A percentile compares a stretch with the other conserved stretches of the same genome.
These are phyloP conservation scores for Lophiostoma macrostomum DNA, from an alignment of 495 filamentous ascomycete genomes.

Conservation along the genomic window DNA sequence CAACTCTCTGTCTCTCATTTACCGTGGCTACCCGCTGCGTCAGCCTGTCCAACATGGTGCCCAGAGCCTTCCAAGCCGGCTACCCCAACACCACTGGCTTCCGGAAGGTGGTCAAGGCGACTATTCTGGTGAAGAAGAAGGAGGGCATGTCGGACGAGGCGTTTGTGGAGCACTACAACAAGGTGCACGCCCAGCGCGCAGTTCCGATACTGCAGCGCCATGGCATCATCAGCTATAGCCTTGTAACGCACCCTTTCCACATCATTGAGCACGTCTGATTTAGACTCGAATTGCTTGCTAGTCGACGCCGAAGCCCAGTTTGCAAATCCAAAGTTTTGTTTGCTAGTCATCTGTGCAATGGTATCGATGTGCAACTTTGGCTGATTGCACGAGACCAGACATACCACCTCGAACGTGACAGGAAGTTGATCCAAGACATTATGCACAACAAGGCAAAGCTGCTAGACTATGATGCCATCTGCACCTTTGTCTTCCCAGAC, in stretches of 20 bases:
- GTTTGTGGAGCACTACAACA: conserved; percentile 45
- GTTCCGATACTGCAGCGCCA: conserved; percentile 41
- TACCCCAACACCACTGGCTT: conserved; percentile 43
- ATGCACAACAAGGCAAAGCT: conserved; percentile 42
- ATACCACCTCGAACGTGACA: conserved; percentile 42
- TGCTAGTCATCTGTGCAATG: background rate
- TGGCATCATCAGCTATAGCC: conserved; percentile 42
- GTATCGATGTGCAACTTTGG: background rate
- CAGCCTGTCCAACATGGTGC: conserved; percentile 30
- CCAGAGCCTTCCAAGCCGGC: conserved; percentile 40
- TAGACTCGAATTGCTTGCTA: conserved; percentile 3
- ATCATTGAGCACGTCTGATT: too few relatives aligned
- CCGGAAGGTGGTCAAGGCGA: conserved; percentile 44
- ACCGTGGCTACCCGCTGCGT: background rate
- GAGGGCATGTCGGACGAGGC: conserved; percentile 43
- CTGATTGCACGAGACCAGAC: conserved; percentile 33
- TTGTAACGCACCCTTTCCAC: conserved; percentile 34
- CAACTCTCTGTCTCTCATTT: background rate
- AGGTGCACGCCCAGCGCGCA: conserved; percentile 42
- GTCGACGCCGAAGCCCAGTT: too few relatives aligned
- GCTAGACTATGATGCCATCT: conserved; percentile 44
- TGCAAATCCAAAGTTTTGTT: too few relatives aligned
- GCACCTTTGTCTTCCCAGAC: conserved; percentile 46
- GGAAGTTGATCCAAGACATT: conserved; percentile 44
- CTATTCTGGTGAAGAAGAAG: conserved; percentile 45